A percentile compares a stretch with the other conserved stretches of the same genome.
phyloP scores from a whole-genome alignment of 768 basidiomycete species.

The Hygrocybe coccinea region DNA sequence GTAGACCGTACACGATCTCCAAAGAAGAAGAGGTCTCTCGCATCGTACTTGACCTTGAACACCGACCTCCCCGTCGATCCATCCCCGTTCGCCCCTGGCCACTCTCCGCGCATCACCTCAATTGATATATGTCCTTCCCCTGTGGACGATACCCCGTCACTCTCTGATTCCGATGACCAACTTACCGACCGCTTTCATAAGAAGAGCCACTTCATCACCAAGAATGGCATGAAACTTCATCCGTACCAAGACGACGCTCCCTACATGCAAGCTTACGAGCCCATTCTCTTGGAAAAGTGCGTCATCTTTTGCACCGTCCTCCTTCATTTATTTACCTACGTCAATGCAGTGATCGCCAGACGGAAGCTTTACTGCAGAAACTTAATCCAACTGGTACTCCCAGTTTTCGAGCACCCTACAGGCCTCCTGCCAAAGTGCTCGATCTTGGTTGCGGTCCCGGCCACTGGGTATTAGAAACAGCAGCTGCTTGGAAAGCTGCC shows the following conservation, averaged over 20 bases:
- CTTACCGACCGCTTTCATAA: slow-evolving; percentile 10
- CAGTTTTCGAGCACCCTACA: slow-evolving; percentile 52
- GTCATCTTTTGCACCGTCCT: slow-evolving; percentile 19
- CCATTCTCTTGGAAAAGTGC: slow-evolving; percentile 54
- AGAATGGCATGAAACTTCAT: slow-evolving; percentile 45
- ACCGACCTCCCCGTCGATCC: background rate
- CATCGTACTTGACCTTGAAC: background rate
- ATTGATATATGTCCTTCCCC: background rate
- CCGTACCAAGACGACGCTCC: slow-evolving; percentile 48
- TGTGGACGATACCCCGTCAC: background rate
- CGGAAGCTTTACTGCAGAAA: slow-evolving; percentile 50
- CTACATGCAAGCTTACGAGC: slow-evolving; percentile 66
- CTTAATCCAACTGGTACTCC: slow-evolving; percentile 52
- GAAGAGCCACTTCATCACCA: slow-evolving; percentile 23
- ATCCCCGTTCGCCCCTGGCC: background rate
- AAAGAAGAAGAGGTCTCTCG: background rate
- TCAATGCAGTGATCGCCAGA: slow-evolving; percentile 52
- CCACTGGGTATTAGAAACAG: slow-evolving; percentile 61
- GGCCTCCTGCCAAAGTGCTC: slow-evolving; percentile 52
- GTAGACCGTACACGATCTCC: background rate
- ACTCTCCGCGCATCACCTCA: background rate
- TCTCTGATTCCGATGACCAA: background rate
- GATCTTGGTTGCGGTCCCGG: slow-evolving; percentile 77
- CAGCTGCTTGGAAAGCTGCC: slow-evolving; percentile 52
- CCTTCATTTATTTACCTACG: slow-evolving; percentile 11